Percentiles rank a stretch among this genome's conserved stretches.
These are phyloP conservation scores for Flaveria sonorensis DNA, from an alignment of 129 eudicot species.

Conservation along the genomic window DNA sequence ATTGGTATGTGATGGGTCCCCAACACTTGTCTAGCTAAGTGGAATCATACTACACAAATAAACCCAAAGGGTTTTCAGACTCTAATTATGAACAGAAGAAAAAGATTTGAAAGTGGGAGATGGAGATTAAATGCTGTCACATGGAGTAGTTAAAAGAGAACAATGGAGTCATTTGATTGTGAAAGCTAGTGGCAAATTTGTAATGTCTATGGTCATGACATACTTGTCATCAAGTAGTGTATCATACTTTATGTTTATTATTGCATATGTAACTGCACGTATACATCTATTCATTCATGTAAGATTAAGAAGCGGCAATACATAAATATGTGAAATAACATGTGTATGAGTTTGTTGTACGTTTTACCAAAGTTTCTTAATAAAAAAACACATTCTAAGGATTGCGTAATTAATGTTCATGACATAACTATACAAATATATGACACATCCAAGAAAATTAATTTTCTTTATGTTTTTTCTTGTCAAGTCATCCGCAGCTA, in stretches of 20 bases:
- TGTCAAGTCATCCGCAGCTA: too few species aligned
- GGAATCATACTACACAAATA: conserved; percentile 12
- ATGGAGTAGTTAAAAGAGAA: background rate
- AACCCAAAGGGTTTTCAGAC: conserved; percentile 11
- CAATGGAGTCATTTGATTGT: background rate
- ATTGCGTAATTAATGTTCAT: background rate
- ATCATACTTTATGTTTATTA: background rate
- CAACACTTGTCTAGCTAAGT: conserved; percentile 33
- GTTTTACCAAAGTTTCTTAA: background rate
- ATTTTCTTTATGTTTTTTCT: too few species aligned
- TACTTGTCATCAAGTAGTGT: background rate
- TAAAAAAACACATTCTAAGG: background rate
- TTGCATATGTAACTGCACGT: too few species aligned
- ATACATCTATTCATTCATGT: background rate
- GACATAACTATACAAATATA: background rate
- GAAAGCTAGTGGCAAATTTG: too few species aligned
- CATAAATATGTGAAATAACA: background rate
- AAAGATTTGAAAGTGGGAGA: conserved; percentile 13
- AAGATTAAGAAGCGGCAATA: background rate
- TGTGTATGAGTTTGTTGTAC: background rate
- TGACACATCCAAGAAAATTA: background rate
- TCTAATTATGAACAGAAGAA: conserved; percentile 22
- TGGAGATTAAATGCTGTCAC: conserved; percentile 16
- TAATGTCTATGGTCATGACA: too few species aligned
- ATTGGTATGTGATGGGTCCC: conserved; percentile 37